Base-by-base conservation (phyloP, 176 grass and related monocot genomes). In the Phyllostachys edulis region DNA sequence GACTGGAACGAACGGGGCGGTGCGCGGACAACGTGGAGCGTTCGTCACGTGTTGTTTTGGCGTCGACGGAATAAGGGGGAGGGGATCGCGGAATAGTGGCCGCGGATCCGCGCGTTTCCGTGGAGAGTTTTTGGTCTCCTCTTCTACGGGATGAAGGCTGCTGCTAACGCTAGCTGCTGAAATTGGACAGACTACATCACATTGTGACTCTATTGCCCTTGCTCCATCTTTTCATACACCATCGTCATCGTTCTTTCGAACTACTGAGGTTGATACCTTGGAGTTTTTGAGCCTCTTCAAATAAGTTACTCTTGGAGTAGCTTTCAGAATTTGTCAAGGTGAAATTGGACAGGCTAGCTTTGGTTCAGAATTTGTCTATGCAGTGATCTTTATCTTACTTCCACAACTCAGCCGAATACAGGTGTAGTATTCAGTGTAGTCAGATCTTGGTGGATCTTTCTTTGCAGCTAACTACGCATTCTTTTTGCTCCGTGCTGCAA, bases 271-370 rank as follows among this genome's bases (percentile, higher is more conserved):
- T 9, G 32, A 39, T 76, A 41, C n/a, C 1, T 11, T 5, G 21
- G 56, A 23, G 21, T 15, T 23, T 11, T 59, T 6, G 52, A 12
- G 57, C n/a, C 9, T 61, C n/a, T 61, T 61, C 21, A 44, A 24
- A 5, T 45, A 12, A 29, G 42, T 27, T 44, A 55, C 18, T 7
- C 26, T 17, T n/a, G 20, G 7, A 4, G n/a, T 29, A 6, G 12
- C 29, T 62, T 84, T 75, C 14, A 54, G 59, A 84, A 75, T n/a
- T n/a, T n/a, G n/a, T n/a, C n/a, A n/a, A n/a, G n/a, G n/a, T n/a
- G n/a, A n/a, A n/a, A n/a, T n/a, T n/a, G n/a, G n/a, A n/a, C n/a
- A 44, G 75, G 64, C 60, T 72, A 29, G 66, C 54, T 82, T 46
- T 4, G 15, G 3, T 44, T 5, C 23, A 46, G 51, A 60, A 68